These are phyloP conservation scores for Didymella sp. DNA, from an alignment of 2,329 filamentous ascomycete genomes.

Conservation along the genomic window DNA sequence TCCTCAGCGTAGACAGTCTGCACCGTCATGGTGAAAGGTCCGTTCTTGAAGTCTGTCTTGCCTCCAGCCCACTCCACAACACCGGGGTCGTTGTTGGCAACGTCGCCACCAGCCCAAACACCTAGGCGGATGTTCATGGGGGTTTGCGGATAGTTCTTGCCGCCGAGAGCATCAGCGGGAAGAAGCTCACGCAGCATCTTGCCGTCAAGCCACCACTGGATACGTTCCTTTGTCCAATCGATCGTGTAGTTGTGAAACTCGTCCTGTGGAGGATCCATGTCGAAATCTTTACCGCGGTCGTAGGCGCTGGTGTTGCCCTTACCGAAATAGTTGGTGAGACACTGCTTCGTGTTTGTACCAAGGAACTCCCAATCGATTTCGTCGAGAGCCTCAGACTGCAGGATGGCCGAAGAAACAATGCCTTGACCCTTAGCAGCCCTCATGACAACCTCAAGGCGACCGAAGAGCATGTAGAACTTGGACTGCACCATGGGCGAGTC, in stretches of 20 bases:
- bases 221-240: conserved; percentile 70
- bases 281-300: conserved; percentile 53
- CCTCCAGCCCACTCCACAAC: conserved; percentile 68
- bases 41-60: conserved; percentile 68
- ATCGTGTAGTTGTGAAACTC: conserved; percentile 56
- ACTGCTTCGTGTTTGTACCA: conserved; percentile 49
- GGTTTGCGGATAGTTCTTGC: conserved; percentile 71
- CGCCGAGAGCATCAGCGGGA: conserved; percentile 64
- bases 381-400: conserved; percentile 60
- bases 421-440: conserved; percentile 58
- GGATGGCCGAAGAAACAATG: conserved; percentile 59
- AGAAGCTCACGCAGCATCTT: conserved; percentile 66
- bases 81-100: conserved; percentile 48
- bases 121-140: conserved; percentile 75
- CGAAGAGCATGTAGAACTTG: conserved; percentile 62
- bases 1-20: conserved; percentile 65
- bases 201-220: conserved; percentile 72
- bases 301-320: conserved; percentile 62
- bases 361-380: conserved; percentile 62
- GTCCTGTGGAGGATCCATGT: conserved; percentile 42
- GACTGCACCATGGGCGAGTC: conserved; percentile 80
- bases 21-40: conserved; percentile 77
- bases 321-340: conserved; percentile 62
- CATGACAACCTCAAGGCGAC: conserved; percentile 57
- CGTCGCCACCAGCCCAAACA: conserved; percentile 68